phyloP scores from a whole-genome alignment of 352 stramenopile species.

The Pythium aristosporum region DNA sequence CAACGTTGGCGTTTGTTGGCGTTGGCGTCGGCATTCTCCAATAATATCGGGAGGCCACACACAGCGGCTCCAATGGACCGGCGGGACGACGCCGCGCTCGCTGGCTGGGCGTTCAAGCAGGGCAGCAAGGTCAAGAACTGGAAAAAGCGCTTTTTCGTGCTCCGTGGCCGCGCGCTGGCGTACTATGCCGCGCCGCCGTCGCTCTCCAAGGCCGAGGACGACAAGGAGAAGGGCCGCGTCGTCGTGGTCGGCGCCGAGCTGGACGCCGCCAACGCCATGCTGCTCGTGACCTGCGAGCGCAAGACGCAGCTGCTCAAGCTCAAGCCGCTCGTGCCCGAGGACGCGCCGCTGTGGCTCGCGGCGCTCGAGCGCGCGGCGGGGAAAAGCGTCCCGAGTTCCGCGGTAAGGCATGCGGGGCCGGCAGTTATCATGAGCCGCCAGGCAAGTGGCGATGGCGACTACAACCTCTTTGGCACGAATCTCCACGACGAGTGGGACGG shows the following conservation, averaged over 20 bases:
- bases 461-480: slow-evolving; percentile 18
- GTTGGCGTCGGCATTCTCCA: neutral
- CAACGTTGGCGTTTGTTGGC: neutral
- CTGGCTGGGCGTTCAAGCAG: slow-evolving; percentile 69
- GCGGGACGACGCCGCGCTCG: slow-evolving; percentile 28
- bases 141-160: slow-evolving; percentile 76
- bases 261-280: slow-evolving; percentile 26
- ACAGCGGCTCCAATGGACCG: neutral
- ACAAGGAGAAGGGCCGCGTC: slow-evolving; percentile 65
- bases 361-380: slow-evolving; percentile 43
- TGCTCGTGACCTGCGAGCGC: slow-evolving; percentile 59
- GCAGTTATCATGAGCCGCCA: neutral
- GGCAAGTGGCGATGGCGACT: neutral
- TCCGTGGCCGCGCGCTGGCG: slow-evolving; percentile 46
- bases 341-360: slow-evolving; percentile 49
- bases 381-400: neutral
- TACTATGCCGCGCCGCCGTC: slow-evolving; percentile 53
- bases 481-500: slow-evolving; percentile 12
- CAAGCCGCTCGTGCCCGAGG: slow-evolving; percentile 49
- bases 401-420: neutral
- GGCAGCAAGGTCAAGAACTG: slow-evolving; percentile 68
- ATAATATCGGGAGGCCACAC: neutral
- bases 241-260: slow-evolving; percentile 52
- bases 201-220: slow-evolving; percentile 20
- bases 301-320: slow-evolving; percentile 63